These are phyloP conservation scores for Hypoxylon sp. DNA, from an alignment of 2,329 filamentous ascomycete genomes.

Conservation along the genomic window DNA sequence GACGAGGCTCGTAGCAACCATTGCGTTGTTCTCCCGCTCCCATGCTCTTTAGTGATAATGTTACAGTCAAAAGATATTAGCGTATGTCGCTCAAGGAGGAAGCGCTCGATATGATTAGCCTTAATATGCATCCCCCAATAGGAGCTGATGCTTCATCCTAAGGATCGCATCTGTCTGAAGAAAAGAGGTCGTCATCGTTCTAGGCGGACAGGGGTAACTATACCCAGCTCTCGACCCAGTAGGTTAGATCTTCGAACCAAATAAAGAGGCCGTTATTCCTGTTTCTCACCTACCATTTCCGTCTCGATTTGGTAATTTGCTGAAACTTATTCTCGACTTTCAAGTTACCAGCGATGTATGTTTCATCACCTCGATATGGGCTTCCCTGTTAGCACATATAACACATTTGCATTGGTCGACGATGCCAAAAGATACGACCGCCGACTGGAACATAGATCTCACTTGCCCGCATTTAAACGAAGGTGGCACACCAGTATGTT, in stretches of 20 bases:
- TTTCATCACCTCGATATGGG: constrained; percentile 11
- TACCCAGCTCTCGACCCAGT: neutral
- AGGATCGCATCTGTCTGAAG: constrained; percentile 1
- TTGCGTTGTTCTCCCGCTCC: neutral
- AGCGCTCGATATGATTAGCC: constrained; percentile 1
- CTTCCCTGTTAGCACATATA: neutral
- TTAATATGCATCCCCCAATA: neutral
- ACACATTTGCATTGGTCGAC: constrained; percentile 7
- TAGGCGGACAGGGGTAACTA: constrained; percentile 4
- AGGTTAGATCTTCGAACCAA: neutral
- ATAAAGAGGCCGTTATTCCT: neutral
- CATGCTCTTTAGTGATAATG: neutral
- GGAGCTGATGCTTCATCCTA: neutral
- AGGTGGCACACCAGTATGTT: constrained; percentile 29
- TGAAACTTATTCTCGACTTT: neutral
- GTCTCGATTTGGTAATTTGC: neutral
- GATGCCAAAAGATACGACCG: constrained; percentile 19
- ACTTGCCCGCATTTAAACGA: constrained; percentile 28
- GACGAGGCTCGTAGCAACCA: neutral
- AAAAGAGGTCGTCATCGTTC: neutral
- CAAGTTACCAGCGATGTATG: constrained; percentile 14
- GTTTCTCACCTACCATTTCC: constrained; percentile 1
- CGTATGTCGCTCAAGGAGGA: neutral
- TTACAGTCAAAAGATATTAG: constrained; percentile 2
- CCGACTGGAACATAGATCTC: constrained; percentile 9